Percentiles rank a stretch among this genome's conserved stretches.
Evolutionary conservation across 202 grass and related monocot genomes (phyloP).

Genomic region (Musa balbisiana): DNA sequence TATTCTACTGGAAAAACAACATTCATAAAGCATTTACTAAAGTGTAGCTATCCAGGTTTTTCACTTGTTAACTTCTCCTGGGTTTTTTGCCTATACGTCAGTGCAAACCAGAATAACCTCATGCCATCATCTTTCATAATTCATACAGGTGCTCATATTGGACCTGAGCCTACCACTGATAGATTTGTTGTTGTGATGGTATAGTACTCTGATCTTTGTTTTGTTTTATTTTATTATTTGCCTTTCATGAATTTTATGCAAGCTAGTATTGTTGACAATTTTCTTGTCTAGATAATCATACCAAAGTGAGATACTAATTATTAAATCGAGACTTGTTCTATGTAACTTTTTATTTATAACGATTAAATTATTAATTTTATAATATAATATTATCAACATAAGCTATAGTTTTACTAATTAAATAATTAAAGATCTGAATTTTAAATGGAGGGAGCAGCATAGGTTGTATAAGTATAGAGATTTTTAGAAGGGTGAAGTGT

Average conservation of each 20-base stretch:
- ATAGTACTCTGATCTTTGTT: slow-evolving; percentile 25
- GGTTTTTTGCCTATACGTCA: background rate
- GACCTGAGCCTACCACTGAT: slow-evolving; percentile 90
- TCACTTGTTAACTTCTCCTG: background rate
- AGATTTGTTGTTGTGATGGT: slow-evolving; percentile 99
- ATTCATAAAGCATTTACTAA: slow-evolving; percentile 16
- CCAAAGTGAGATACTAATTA: no score
- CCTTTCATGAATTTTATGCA: slow-evolving; percentile 4
- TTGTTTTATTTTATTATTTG: slow-evolving; percentile 20
- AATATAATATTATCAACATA: slow-evolving; percentile 4
- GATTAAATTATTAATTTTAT: background rate
- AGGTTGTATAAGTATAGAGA: no score
- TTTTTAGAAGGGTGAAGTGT: no score
- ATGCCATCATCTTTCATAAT: background rate
- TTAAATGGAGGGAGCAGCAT: no score
- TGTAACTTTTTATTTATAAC: slow-evolving; percentile 2
- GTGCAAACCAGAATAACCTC: background rate
- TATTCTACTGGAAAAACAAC: slow-evolving; percentile 26
- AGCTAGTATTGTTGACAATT: slow-evolving; percentile 8
- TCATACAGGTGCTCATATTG: slow-evolving; percentile 47
- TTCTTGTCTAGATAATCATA: background rate
- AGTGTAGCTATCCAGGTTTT: slow-evolving; percentile 14
- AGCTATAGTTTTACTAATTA: background rate
- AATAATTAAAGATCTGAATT: no score
- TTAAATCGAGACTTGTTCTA: background rate